Evolutionary conservation across 129 eudicot genomes (phyloP).

Genomic region (Lonicera japonica): DNA sequence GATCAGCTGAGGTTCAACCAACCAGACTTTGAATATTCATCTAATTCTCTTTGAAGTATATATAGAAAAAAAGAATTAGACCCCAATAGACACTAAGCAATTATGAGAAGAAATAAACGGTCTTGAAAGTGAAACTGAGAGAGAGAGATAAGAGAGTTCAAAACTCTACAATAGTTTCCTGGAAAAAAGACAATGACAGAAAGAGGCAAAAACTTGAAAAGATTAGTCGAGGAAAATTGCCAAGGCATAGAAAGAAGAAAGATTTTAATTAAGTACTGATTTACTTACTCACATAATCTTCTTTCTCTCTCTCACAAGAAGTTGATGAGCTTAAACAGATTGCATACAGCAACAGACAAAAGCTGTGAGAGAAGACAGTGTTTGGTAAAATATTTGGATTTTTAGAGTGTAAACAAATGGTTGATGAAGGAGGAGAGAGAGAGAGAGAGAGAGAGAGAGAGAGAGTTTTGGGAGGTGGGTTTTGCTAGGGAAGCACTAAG

Average conservation of each 20-base stretch:
- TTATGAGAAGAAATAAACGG: neutral
- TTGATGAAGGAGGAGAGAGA: slow-evolving; percentile 10
- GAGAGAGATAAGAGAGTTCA: slow-evolving; percentile 16
- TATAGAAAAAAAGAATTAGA: neutral
- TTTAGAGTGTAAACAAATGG: slow-evolving; percentile 12
- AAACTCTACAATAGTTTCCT: slow-evolving; percentile 10
- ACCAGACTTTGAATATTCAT: neutral
- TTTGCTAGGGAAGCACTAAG: slow-evolving; percentile 40
- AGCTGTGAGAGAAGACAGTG: slow-evolving; percentile 1
- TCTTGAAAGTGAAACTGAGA: slow-evolving; percentile 15
- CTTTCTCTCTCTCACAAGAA: neutral
- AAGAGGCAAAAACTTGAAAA: neutral
- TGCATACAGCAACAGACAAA: slow-evolving; percentile 11
- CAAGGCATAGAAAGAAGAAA: neutral
- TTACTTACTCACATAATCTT: slow-evolving; percentile 3
- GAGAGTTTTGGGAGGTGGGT: slow-evolving; percentile 45
- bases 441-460: slow-evolving; percentile 11
- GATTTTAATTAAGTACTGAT: neutral
- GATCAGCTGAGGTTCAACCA: neutral
- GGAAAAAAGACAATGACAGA: slow-evolving; percentile 16
- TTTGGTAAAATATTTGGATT: neutral
- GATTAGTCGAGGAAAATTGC: neutral
- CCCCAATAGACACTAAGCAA: neutral
- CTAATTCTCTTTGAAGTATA: neutral
- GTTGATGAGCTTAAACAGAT: slow-evolving; percentile 11